These are phyloP conservation scores for Neocatenulostroma microsporum DNA, from an alignment of 2,329 filamentous ascomycete genomes.

Conservation along the genomic window DNA sequence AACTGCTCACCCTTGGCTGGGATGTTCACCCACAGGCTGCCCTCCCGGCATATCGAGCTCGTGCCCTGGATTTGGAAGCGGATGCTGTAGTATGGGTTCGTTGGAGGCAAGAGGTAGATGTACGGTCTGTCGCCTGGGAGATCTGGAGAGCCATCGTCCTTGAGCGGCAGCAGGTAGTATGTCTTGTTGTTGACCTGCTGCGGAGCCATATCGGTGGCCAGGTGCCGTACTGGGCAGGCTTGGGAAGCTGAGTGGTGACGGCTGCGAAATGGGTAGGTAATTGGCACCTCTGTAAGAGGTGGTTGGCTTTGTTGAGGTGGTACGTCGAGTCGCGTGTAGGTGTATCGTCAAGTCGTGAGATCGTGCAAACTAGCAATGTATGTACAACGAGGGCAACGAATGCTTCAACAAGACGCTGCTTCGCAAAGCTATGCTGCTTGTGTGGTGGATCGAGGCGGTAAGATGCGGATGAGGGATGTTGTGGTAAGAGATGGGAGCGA, in stretches of 20 bases:
- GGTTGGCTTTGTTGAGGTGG: background rate
- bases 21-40: slow-evolving; percentile 95
- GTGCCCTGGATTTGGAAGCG: slow-evolving; percentile 90
- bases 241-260: background rate
- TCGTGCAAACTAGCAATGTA: too few relatives aligned
- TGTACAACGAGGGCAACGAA: too few relatives aligned
- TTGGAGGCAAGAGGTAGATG: slow-evolving; percentile 78
- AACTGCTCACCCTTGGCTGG: slow-evolving; percentile 70
- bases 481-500: background rate
- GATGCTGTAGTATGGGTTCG: slow-evolving; percentile 63
- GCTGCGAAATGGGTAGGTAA: too few relatives aligned
- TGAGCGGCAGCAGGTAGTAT: slow-evolving; percentile 82
- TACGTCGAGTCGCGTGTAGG: too few relatives aligned
- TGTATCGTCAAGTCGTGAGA: too few relatives aligned
- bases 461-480: background rate
- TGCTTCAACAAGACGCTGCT: background rate
- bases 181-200: slow-evolving; percentile 29
- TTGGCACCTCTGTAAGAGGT: too few relatives aligned
- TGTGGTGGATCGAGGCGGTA: background rate
- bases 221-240: slow-evolving; percentile 2
- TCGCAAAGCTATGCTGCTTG: too few relatives aligned
- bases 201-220: slow-evolving; percentile 34
- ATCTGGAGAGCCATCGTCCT: slow-evolving; percentile 86
- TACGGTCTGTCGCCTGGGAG: slow-evolving; percentile 67
- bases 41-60: slow-evolving; percentile 89